Conservation (phyloP, 2,329 filamentous ascomycete genomes). For the Elsinoe necatrix region DNA sequence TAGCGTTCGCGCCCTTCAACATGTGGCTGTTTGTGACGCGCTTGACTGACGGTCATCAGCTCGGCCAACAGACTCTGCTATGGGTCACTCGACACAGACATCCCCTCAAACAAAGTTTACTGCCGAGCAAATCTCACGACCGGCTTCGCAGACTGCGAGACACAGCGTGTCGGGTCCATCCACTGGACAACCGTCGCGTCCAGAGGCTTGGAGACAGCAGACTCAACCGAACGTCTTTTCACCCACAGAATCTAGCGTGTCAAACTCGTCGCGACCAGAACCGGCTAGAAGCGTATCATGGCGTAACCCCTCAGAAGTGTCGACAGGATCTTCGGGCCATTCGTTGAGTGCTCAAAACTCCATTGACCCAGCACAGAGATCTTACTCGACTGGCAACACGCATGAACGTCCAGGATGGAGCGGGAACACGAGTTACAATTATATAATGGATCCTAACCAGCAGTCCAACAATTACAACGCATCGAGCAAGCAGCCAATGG, state of each 20-base stretch:
- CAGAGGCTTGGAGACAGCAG: constrained; percentile 12
- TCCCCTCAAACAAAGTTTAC: constrained; percentile 10
- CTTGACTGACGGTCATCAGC: neutral
- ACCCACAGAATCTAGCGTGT: constrained; percentile 1
- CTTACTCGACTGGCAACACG: constrained; percentile 9
- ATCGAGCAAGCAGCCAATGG: constrained; percentile 3
- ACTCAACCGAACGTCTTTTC: constrained; percentile 6
- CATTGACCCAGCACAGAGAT: neutral
- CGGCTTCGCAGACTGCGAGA: constrained; percentile 1
- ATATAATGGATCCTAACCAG: constrained; percentile 12
- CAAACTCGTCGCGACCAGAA: constrained; percentile 1
- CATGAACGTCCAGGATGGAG: constrained; percentile 13
- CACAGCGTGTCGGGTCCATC: constrained; percentile 10
- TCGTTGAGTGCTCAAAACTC: neutral
- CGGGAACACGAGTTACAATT: neutral
- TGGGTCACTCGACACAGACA: constrained; percentile 11
- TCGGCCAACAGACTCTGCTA: constrained; percentile 5
- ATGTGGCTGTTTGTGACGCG: neutral
- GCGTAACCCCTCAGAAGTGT: constrained; percentile 8
- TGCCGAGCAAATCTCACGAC: constrained; percentile 4
- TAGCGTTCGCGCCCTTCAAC: neutral
- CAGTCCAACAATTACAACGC: constrained; percentile 7
- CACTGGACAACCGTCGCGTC: neutral
- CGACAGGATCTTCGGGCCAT: neutral
- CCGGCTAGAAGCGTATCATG: constrained; percentile 1